phyloP scores from a whole-genome alignment of 768 basidiomycete species.

The Gloeopeniophorella convolvens region DNA sequence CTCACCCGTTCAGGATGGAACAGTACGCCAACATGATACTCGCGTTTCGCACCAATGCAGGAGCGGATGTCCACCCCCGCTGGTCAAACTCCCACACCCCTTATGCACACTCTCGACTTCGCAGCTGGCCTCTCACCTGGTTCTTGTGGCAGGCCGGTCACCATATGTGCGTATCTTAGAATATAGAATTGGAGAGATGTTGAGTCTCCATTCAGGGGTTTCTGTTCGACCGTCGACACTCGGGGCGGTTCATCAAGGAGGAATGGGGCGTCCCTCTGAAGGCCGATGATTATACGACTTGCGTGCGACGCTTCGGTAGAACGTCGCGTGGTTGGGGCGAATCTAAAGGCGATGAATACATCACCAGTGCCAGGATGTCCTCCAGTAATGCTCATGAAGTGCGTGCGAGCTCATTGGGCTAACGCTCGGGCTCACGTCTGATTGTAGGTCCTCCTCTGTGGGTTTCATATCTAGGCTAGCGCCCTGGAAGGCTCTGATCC shows the following conservation, averaged over 20 bases:
- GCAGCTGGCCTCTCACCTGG: constrained; percentile 72
- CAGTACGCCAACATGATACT: constrained; percentile 84
- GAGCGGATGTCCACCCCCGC: constrained; percentile 58
- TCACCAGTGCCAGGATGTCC: constrained; percentile 73
- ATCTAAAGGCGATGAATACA: constrained; percentile 44
- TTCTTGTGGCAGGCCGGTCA: constrained; percentile 79
- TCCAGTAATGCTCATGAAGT: constrained; percentile 71
- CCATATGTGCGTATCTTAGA: constrained; percentile 50
- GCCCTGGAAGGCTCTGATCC: not conserved
- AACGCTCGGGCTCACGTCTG: constrained; percentile 17
- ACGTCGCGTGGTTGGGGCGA: constrained; percentile 30
- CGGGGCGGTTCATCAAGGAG: constrained; percentile 49
- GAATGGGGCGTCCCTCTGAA: constrained; percentile 64
- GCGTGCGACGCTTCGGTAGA: constrained; percentile 76
- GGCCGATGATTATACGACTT: constrained; percentile 54
- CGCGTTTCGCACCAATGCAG: constrained; percentile 63
- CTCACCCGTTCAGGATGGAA: constrained; percentile 57
- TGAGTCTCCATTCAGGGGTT: constrained; percentile 47
- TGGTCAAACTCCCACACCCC: constrained; percentile 58
- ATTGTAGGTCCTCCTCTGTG: constrained; percentile 56
- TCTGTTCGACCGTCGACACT: constrained; percentile 77
- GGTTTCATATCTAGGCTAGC: constrained; percentile 24
- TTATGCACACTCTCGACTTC: constrained; percentile 73
- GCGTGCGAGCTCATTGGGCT: constrained; percentile 15
- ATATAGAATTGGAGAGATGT: constrained; percentile 10